Percentiles rank a stretch among this genome's conserved stretches.
These are phyloP conservation scores for Agaricus sinodeliciosus DNA, from an alignment of 768 basidiomycete genomes.

Conservation along the genomic window DNA sequence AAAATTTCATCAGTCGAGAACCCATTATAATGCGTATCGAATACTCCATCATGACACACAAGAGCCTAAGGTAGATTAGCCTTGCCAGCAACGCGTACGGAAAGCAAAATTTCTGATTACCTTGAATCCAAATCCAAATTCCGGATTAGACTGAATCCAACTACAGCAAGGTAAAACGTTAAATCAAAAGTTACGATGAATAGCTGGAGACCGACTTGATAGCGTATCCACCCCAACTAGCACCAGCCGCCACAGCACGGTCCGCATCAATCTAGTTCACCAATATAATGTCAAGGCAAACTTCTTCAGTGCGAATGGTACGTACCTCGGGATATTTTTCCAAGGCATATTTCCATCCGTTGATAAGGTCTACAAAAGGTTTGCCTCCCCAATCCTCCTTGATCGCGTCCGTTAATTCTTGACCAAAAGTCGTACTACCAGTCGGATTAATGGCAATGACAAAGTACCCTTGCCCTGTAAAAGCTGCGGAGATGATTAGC, in stretches of 20 bases:
- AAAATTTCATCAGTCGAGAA: conserved; percentile 88
- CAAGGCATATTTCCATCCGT: conserved; percentile 68
- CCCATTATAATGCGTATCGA: conserved; percentile 74
- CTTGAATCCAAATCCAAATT: conserved; percentile 85
- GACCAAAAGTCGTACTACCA: conserved; percentile 47
- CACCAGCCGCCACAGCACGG: conserved; percentile 72
- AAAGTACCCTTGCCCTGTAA: conserved; percentile 86
- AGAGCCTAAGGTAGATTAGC: conserved; percentile 40
- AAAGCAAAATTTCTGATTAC: conserved; percentile 13
- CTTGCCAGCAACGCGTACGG: too few species aligned
- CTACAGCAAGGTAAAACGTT: conserved; percentile 28
- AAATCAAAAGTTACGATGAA: background rate
- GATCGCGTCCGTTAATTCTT: conserved; percentile 79
- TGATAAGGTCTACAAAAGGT: conserved; percentile 70
- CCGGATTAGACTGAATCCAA: conserved; percentile 94
- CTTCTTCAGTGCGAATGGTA: background rate
- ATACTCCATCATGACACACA: conserved; percentile 90
- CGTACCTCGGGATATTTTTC: conserved; percentile 63
- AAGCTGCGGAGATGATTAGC: conserved; percentile 36
- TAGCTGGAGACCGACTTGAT: conserved; percentile 53
- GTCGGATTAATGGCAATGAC: conserved; percentile 88
- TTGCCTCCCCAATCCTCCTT: conserved; percentile 81
- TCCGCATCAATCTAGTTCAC: conserved; percentile 53
- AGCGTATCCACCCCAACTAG: conserved; percentile 83
- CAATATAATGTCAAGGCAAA: background rate